Evolutionary conservation across 768 basidiomycete genomes (phyloP), one percentile per base, ranked within the genome.

Genomic region (Termitomyces sp.): DNA sequence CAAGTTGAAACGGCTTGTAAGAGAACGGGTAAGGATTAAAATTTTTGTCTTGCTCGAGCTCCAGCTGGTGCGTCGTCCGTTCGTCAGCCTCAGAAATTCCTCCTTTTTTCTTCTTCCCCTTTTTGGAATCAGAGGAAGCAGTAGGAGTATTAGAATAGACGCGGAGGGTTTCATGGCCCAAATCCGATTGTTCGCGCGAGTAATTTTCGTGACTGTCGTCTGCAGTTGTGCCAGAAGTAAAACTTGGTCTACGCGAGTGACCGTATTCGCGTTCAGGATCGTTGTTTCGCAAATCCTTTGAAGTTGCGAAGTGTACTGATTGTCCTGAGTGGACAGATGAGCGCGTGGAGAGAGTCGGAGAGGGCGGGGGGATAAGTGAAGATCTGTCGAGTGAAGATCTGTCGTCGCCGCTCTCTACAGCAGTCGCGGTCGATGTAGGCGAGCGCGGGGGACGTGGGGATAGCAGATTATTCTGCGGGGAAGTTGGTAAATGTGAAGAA

Each of bases 1-100:
- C 95, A 18, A 98, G 85, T 48, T 80, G 75, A 61, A 79, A 82
- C 0, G 95, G 92, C 56, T 85, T 85, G 66, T 87, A 86, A 16
- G 66, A 69, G 71, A 96, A 97, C 0, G 93, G 91, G 1, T 82
- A 71, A 1, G 87, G 82, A 68, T 94, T 82, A 32, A 74, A 65
- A 24, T 67, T 69, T 27, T 68, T 69, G 58, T 77, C 76, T 57
- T 76, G 74, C 26, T 71, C 72, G 9, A 75, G 67, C 56, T 74
- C 73, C 6, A 63, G 60, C 61, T 76, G 71, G 49, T 74, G 71
- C 1, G 70, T 51, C 7, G 72, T 73, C 49, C 68, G 51, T 13
- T 72, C 70, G 4, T 62, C 65, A 10, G 57, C 68, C 34, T 63
- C 54, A 14, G 68, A 63, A 7, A 69, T 60, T 22, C 50, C 63